phyloP scores from a whole-genome alignment of 2,329 filamentous ascomycete species.

The Aspergillus bombycis region DNA sequence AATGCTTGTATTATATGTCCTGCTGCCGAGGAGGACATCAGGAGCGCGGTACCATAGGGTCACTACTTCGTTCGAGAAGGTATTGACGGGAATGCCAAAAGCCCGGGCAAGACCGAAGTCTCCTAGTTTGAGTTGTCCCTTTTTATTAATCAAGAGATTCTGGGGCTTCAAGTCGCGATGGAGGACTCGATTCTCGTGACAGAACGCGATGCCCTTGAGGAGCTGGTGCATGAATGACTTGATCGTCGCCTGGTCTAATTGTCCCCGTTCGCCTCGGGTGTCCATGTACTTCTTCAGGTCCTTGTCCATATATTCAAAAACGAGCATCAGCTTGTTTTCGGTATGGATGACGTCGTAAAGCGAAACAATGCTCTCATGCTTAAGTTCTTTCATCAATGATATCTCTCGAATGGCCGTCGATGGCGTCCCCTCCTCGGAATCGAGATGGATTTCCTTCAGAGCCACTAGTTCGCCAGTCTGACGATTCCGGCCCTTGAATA shows the following conservation, averaged over 20 bases:
- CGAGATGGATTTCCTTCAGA: slow-evolving; percentile 97
- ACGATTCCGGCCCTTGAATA: slow-evolving; percentile 97
- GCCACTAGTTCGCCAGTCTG: slow-evolving; percentile 96
- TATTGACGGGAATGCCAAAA: slow-evolving; percentile 97
- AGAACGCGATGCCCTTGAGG: slow-evolving; percentile 93
- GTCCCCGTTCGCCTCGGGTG: slow-evolving; percentile 82
- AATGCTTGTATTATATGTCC: slow-evolving; percentile 99
- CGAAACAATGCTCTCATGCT: slow-evolving; percentile 97
- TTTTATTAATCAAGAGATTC: slow-evolving; percentile 92
- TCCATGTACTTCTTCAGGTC: slow-evolving; percentile 99
- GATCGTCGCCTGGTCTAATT: slow-evolving; percentile 85
- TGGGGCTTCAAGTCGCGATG: slow-evolving; percentile 96
- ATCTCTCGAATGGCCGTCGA: slow-evolving; percentile 98
- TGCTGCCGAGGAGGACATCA: slow-evolving; percentile 87
- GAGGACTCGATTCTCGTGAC: slow-evolving; percentile 93
- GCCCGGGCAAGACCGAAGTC: slow-evolving; percentile 93
- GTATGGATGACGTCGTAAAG: slow-evolving; percentile 99
- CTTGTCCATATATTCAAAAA: slow-evolving; percentile 98
- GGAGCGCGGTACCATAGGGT: slow-evolving; percentile 97
- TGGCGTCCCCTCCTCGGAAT: slow-evolving; percentile 96
- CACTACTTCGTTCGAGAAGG: slow-evolving; percentile 96
- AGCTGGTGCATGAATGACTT: slow-evolving; percentile 99
- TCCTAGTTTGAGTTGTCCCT: slow-evolving; percentile 86
- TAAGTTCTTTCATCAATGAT: slow-evolving; percentile 98
- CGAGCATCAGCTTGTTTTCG: slow-evolving; percentile 99